These are phyloP conservation scores for Cercospora berteroae DNA, from an alignment of 2,329 filamentous ascomycete species.

Conservation along the genomic window DNA sequence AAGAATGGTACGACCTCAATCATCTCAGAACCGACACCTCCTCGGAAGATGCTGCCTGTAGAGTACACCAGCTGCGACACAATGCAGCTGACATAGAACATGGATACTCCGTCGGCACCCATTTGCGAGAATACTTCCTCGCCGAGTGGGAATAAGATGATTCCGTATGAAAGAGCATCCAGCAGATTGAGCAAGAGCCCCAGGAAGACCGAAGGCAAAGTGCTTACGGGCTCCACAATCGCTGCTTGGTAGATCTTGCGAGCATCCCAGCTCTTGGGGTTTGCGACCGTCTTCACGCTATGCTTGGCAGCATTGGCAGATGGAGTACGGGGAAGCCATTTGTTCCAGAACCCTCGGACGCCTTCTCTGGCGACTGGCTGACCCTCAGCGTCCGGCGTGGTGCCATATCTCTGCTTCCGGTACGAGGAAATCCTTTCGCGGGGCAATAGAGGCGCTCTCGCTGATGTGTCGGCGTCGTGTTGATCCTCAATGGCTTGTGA, in stretches of 20 bases:
- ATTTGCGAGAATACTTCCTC: constrained; percentile 80
- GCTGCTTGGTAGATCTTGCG: constrained; percentile 62
- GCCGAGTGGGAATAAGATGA: constrained; percentile 83
- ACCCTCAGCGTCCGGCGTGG: constrained; percentile 30
- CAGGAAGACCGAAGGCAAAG: constrained; percentile 81
- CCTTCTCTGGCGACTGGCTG: constrained; percentile 7
- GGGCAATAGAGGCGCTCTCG: constrained; percentile 41
- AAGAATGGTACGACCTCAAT: constrained; percentile 99
- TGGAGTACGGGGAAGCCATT: constrained; percentile 33
- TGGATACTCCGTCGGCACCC: constrained; percentile 91
- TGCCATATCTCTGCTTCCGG: constrained; percentile 28
- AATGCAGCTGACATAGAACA: constrained; percentile 98
- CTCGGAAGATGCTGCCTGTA: constrained; percentile 81
- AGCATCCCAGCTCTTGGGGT: constrained; percentile 71
- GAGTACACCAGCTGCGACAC: constrained; percentile 90
- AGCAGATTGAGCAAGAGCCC: constrained; percentile 88
- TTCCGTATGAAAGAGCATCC: constrained; percentile 93
- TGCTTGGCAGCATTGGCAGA: constrained; percentile 22
- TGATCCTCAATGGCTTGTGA: constrained; percentile 34
- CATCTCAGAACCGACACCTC: constrained; percentile 92
- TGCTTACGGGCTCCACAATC: constrained; percentile 65
- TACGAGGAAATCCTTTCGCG: constrained; percentile 28
- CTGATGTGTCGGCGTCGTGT: constrained; percentile 21
- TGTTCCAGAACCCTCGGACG: constrained; percentile 31
- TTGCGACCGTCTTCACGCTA: constrained; percentile 42